These are phyloP conservation scores for Meyerozyma carpophila DNA, from an alignment of 1,139 yeast genomes.

Conservation along the genomic window DNA sequence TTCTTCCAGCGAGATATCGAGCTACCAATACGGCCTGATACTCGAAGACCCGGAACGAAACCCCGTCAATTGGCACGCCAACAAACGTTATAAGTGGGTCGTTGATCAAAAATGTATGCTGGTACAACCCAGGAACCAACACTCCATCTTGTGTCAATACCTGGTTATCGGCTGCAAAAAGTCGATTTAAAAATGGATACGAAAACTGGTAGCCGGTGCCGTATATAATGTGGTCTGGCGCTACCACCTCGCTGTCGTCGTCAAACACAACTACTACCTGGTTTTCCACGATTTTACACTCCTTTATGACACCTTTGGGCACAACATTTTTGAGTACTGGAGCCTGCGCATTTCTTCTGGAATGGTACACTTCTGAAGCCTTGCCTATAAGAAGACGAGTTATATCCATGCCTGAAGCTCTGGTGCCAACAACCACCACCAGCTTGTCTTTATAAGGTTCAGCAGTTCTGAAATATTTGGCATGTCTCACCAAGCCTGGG, in stretches of 20 bases:
- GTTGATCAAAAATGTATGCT: slow-evolving; percentile 32
- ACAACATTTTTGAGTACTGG: slow-evolving; percentile 6
- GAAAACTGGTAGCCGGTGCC: slow-evolving; percentile 44
- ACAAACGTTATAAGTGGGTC: slow-evolving; percentile 34
- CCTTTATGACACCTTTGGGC: slow-evolving; percentile 20
- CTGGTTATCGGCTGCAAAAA: slow-evolving; percentile 10
- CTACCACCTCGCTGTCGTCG: slow-evolving; percentile 20
- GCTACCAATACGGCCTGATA: slow-evolving; percentile 42
- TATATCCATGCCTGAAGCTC: slow-evolving; percentile 43
- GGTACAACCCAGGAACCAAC: slow-evolving; percentile 24
- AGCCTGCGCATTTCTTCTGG: slow-evolving; percentile 16
- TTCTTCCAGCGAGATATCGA: slow-evolving; percentile 36
- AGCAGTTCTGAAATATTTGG: slow-evolving; percentile 33
- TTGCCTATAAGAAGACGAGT: slow-evolving; percentile 20
- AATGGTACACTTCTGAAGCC: slow-evolving; percentile 23
- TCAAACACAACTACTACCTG: slow-evolving; percentile 22
- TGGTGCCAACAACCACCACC: slow-evolving; percentile 37
- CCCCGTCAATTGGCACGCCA: slow-evolving; percentile 40
- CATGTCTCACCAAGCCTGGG: slow-evolving; percentile 30
- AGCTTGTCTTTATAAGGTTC: slow-evolving; percentile 23
- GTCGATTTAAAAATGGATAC: slow-evolving; percentile 33
- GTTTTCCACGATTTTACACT: slow-evolving; percentile 10
- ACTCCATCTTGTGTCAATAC: slow-evolving; percentile 24
- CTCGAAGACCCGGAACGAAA: slow-evolving; percentile 40
- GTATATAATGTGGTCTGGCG: slow-evolving; percentile 34